phyloP scores from a whole-genome alignment of 1,284 basidiomycete species.

The Pseudozyma hubeiensis region DNA sequence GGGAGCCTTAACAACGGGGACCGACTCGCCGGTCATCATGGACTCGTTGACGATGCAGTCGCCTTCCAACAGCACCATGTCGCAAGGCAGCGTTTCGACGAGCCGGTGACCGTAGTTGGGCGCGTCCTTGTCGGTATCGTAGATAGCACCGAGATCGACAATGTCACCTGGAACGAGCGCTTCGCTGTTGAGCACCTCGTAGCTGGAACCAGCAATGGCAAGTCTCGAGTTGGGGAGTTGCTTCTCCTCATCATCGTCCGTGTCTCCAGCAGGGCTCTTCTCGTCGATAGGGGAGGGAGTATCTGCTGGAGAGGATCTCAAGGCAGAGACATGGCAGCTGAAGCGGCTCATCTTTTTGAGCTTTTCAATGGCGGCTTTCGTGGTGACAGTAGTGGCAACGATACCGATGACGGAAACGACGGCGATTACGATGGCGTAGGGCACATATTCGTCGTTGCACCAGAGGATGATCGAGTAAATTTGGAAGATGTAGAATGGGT shows the following conservation, averaged over 20 bases:
- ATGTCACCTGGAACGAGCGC: slow-evolving; percentile 55
- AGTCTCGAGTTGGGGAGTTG: neutral
- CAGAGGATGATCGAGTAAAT: slow-evolving; percentile 50
- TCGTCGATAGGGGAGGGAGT: slow-evolving; percentile 6
- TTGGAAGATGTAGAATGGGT: slow-evolving; percentile 58
- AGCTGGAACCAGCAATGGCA: neutral
- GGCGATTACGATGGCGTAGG: slow-evolving; percentile 47
- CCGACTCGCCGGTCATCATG: slow-evolving; percentile 54
- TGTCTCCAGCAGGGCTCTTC: neutral
- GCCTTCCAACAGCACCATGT: slow-evolving; percentile 40
- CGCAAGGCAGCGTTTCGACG: slow-evolving; percentile 39
- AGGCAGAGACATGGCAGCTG: slow-evolving; percentile 33
- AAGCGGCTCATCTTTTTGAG: slow-evolving; percentile 53
- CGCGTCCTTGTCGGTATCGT: neutral
- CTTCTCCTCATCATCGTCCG: slow-evolving; percentile 6
- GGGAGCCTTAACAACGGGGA: slow-evolving; percentile 41
- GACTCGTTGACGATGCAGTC: slow-evolving; percentile 48
- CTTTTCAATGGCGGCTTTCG: slow-evolving; percentile 37
- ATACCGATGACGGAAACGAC: slow-evolving; percentile 49
- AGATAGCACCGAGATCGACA: slow-evolving; percentile 24
- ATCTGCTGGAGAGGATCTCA: slow-evolving; percentile 1
- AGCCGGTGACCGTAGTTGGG: slow-evolving; percentile 17
- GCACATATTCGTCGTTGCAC: slow-evolving; percentile 50
- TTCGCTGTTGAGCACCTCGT: slow-evolving; percentile 27
- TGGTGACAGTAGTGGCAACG: slow-evolving; percentile 43